Percentiles rank a stretch among this genome's conserved stretches.
Conservation (phyloP, 1,284 basidiomycete species). For the Dichomitus squalens region DNA sequence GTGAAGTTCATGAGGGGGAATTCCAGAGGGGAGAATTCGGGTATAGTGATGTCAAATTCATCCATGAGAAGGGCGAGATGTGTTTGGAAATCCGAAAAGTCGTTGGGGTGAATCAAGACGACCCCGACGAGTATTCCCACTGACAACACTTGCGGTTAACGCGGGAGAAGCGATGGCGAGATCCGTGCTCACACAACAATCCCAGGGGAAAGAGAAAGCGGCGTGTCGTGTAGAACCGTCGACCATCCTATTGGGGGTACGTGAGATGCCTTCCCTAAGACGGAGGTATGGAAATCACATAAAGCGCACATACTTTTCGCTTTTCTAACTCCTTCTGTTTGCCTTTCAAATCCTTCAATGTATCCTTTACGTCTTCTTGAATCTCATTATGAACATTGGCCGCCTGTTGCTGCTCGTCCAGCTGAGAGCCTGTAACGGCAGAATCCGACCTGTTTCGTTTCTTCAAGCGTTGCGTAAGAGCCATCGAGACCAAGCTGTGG, state of each 20-base stretch:
- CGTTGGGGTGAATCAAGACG: constrained; percentile 59
- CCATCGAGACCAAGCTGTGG: neutral
- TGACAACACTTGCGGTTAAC: constrained; percentile 30
- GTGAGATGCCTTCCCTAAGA: neutral
- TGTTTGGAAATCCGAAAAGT: constrained; percentile 52
- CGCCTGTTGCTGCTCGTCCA: constrained; percentile 6
- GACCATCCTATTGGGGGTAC: constrained; percentile 9
- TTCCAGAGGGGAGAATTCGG: constrained; percentile 57
- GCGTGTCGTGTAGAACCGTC: constrained; percentile 36
- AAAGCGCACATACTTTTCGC: neutral
- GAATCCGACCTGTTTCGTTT: constrained; percentile 22
- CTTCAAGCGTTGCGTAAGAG: constrained; percentile 15
- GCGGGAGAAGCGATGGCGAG: neutral
- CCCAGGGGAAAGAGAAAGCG: constrained; percentile 52
- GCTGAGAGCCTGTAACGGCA: constrained; percentile 1
- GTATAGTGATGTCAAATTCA: constrained; percentile 54
- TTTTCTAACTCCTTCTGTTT: constrained; percentile 5
- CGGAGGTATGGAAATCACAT: neutral
- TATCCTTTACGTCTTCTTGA: constrained; percentile 14
- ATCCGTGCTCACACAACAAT: constrained; percentile 41
- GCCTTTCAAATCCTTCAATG: neutral
- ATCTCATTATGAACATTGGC: constrained; percentile 3
- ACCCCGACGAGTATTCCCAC: constrained; percentile 68
- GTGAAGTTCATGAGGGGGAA: constrained; percentile 62
- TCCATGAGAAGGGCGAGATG: constrained; percentile 42